Evolutionary conservation across 331 rosid genomes (phyloP).

Genomic region (Rhamnella rubrinervis): DNA sequence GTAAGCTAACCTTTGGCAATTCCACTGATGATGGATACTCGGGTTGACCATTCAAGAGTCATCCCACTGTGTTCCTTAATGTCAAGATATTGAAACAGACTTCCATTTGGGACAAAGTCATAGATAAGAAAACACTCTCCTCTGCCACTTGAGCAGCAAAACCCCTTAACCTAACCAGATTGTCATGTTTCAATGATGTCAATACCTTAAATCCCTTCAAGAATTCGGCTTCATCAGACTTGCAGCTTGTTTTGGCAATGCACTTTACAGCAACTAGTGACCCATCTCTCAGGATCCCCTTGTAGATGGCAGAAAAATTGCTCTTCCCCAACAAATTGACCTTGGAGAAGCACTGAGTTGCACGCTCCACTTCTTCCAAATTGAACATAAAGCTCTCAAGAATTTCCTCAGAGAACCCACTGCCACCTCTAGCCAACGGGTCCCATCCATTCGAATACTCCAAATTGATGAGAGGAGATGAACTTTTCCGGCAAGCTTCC

Average conservation of each 20-base stretch:
- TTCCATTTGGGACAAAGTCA: slow-evolving; percentile 59
- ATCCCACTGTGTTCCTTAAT: slow-evolving; percentile 34
- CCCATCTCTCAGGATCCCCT: slow-evolving; percentile 54
- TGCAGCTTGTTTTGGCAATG: slow-evolving; percentile 71
- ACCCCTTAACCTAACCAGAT: slow-evolving; percentile 75
- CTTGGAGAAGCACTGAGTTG: slow-evolving; percentile 48
- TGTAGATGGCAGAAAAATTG: slow-evolving; percentile 49
- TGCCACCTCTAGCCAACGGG: slow-evolving; percentile 39
- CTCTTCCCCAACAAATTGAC: slow-evolving; percentile 45
- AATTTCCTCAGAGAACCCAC: slow-evolving; percentile 40
- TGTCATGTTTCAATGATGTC: slow-evolving; percentile 65
- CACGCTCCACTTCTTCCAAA: slow-evolving; percentile 47
- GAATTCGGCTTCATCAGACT: slow-evolving; percentile 74
- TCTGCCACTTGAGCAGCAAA: slow-evolving; percentile 73
- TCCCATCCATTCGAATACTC: slow-evolving; percentile 58
- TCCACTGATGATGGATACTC: slow-evolving; percentile 72
- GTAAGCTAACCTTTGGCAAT: slow-evolving; percentile 71
- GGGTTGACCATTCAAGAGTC: slow-evolving; percentile 70
- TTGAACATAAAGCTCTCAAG: slow-evolving; percentile 42
- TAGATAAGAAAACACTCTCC: slow-evolving; percentile 81
- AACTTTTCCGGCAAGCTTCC: slow-evolving; percentile 33
- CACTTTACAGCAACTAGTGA: slow-evolving; percentile 50
- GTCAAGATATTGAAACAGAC: slow-evolving; percentile 63
- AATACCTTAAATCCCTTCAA: slow-evolving; percentile 72
- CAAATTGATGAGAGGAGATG: slow-evolving; percentile 45